phyloP scores from a whole-genome alignment of 208 protist species.

The Wallacemonas rigidus region DNA sequence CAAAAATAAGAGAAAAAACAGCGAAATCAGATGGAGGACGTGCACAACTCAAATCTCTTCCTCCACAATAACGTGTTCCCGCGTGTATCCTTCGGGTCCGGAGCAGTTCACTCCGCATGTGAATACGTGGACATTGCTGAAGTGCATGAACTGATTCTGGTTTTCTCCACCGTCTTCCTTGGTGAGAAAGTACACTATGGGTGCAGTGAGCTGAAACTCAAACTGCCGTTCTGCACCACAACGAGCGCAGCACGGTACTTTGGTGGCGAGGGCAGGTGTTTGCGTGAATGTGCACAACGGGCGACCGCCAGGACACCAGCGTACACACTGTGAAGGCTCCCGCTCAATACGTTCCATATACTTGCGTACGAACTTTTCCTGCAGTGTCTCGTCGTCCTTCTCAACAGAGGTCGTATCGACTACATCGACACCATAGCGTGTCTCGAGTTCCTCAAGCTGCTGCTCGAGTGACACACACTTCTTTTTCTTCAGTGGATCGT shows the following conservation, averaged over 20 bases:
- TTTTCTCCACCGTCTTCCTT: slow-evolving; percentile 48
- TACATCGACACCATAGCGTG: slow-evolving; percentile 52
- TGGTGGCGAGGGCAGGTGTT: slow-evolving; percentile 17
- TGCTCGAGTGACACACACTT: slow-evolving; percentile 45
- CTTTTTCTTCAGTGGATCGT: slow-evolving; percentile 19
- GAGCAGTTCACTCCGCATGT: slow-evolving; percentile 81
- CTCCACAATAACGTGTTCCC: slow-evolving; percentile 75
- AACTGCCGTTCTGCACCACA: slow-evolving; percentile 65
- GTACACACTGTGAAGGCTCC: slow-evolving; percentile 80
- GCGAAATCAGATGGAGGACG: slow-evolving; percentile 19
- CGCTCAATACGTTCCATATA: slow-evolving; percentile 77
- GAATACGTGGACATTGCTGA: slow-evolving; percentile 82
- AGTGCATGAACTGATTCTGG: slow-evolving; percentile 68
- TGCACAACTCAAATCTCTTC: slow-evolving; percentile 61
- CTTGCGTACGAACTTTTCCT: slow-evolving; percentile 66
- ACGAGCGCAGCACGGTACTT: slow-evolving; percentile 52
- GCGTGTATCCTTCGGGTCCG: slow-evolving; percentile 47
- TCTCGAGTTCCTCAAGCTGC: slow-evolving; percentile 52
- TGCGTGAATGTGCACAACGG: slow-evolving; percentile 41
- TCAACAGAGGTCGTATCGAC: slow-evolving; percentile 67
- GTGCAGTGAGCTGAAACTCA: slow-evolving; percentile 85
- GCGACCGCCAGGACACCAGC: slow-evolving; percentile 72
- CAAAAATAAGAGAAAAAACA: slow-evolving; percentile 19
- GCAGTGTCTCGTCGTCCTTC: slow-evolving; percentile 69
- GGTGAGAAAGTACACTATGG: slow-evolving; percentile 81